Percentiles rank a stretch among this genome's conserved stretches.
These are phyloP conservation scores for Tetratostichococcus sp. DNA, from an alignment of 139 green algal genomes.

Conservation along the genomic window DNA sequence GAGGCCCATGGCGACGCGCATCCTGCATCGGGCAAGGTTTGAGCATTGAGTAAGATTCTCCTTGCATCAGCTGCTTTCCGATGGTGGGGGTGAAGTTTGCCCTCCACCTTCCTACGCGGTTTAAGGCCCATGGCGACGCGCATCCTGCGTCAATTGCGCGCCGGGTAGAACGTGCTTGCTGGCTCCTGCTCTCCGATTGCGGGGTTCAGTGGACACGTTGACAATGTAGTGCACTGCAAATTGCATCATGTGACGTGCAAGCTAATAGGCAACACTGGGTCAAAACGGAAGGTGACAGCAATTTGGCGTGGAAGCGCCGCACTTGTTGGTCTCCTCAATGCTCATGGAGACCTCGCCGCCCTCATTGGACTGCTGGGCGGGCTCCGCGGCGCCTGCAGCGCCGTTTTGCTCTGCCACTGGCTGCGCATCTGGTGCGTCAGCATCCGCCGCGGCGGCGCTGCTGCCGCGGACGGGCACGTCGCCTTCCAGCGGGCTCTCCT, in stretches of 20 bases:
- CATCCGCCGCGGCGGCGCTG: background rate
- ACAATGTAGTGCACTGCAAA: too few species aligned
- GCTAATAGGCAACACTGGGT: too few species aligned
- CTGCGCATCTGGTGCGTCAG: background rate
- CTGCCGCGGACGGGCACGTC: background rate
- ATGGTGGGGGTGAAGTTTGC: too few species aligned
- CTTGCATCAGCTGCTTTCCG: too few species aligned
- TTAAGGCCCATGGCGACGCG: conserved; percentile 66
- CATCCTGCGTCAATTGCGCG: conserved; percentile 39
- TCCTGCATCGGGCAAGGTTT: conserved; percentile 30
- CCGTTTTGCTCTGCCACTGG: background rate
- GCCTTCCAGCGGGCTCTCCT: background rate
- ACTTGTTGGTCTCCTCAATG: conserved; percentile 83
- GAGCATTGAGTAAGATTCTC: background rate
- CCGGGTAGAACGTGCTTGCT: too few species aligned
- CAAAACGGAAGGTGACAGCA: background rate
- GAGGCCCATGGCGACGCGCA: conserved; percentile 65
- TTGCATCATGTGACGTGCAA: too few species aligned
- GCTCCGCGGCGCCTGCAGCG: conserved; percentile 1
- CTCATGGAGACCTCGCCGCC: conserved; percentile 54
- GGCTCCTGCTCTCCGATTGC: too few species aligned
- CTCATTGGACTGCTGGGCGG: conserved; percentile 16
- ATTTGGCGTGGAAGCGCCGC: background rate
- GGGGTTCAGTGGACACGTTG: too few species aligned
- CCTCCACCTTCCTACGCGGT: conserved; percentile 45